Conservation (phyloP, 2,329 filamentous ascomycete genomes). For the Pseudogymnoascus sp. region DNA sequence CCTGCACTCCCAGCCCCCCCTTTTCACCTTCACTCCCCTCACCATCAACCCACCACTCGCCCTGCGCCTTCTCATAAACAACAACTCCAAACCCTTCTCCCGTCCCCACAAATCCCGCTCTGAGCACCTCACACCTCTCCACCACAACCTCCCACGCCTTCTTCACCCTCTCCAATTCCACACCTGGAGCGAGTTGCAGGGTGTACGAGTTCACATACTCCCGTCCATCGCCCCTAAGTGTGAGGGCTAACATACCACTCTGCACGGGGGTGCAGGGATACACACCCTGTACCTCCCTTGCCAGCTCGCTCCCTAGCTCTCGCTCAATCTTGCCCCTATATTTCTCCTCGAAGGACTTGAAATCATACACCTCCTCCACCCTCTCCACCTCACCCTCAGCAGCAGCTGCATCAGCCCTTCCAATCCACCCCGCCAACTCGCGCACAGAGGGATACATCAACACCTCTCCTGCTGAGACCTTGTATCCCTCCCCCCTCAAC, state of each 20-base stretch:
- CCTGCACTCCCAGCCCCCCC: not conserved
- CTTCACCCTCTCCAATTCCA: constrained; percentile 38
- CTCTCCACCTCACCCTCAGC: not conserved
- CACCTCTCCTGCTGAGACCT: constrained; percentile 63
- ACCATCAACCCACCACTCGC: constrained; percentile 32
- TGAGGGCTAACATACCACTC: constrained; percentile 70
- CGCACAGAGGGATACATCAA: constrained; percentile 52
- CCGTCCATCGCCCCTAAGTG: constrained; percentile 55
- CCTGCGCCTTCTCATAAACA: constrained; percentile 39
- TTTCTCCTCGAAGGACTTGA: constrained; percentile 42
- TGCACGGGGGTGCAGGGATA: constrained; percentile 77
- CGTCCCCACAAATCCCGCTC: constrained; percentile 63
- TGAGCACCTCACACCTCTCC: constrained; percentile 60
- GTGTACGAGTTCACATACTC: constrained; percentile 71
- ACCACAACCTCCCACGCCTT: constrained; percentile 54
- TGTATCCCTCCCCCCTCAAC: constrained; percentile 53
- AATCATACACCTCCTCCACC: constrained; percentile 33
- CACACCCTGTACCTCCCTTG: constrained; percentile 44
- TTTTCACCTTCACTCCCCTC: not conserved
- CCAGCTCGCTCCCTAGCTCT: constrained; percentile 17
- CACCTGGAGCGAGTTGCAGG: constrained; percentile 39
- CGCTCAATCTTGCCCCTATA: constrained; percentile 27
- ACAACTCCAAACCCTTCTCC: constrained; percentile 69
- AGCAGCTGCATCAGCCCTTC: not conserved
- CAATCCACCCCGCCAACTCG: constrained; percentile 25